Percentiles rank a stretch among this genome's conserved stretches.
Conservation (phyloP, 2,329 filamentous ascomycete species). For the Trichoderma aggressivum region DNA sequence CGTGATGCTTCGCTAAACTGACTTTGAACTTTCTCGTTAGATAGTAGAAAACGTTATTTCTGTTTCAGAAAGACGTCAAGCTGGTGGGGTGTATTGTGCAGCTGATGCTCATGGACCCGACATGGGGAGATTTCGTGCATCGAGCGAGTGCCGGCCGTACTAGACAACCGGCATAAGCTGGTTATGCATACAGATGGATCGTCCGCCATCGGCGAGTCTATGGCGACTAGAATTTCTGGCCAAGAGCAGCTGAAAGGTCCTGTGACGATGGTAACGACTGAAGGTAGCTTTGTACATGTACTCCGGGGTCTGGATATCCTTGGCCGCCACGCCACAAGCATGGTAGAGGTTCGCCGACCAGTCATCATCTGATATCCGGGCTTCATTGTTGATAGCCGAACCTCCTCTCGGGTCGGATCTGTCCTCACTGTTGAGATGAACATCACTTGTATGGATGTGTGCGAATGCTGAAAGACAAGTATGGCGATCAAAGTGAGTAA, state of each 20-base stretch:
- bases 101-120: neutral
- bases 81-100: neutral
- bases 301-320: constrained; percentile 8
- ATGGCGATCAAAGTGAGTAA: neutral
- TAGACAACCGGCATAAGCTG: neutral
- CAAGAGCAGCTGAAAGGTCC: neutral
- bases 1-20: neutral
- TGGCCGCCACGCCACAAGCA: neutral
- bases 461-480: neutral
- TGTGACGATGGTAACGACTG: neutral
- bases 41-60: neutral
- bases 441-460: neutral
- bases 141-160: constrained; percentile 8
- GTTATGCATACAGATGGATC: constrained; percentile 6
- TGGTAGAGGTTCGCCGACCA: neutral
- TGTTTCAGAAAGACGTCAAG: neutral
- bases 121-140: constrained; percentile 10
- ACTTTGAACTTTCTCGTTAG: neutral
- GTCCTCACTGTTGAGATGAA: neutral
- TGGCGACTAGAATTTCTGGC: neutral
- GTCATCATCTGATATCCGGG: neutral
- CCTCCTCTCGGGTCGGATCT: neutral
- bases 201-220: neutral
- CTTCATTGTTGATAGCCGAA: neutral
- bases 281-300: neutral